These are phyloP conservation scores for Cunninghamia lanceolata DNA, from an alignment of 75 land plant genomes.

Conservation along the genomic window DNA sequence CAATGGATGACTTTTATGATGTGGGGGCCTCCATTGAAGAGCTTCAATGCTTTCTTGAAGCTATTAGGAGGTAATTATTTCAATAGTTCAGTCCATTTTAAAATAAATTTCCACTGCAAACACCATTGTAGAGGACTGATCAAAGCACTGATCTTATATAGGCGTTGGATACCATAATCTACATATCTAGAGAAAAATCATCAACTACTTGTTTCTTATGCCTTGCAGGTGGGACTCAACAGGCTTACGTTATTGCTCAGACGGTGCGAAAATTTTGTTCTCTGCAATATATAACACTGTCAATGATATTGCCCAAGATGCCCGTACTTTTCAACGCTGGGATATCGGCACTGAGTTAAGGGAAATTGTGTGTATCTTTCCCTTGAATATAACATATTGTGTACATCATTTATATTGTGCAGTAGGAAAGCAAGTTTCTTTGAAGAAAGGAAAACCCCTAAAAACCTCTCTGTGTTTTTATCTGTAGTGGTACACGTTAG, in stretches of 20 bases:
- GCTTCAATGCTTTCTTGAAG: conserved; percentile 37
- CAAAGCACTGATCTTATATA: neutral
- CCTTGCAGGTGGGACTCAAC: conserved; percentile 64
- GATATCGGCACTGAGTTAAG: conserved; percentile 44
- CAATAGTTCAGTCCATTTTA: neutral
- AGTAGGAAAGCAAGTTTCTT: neutral
- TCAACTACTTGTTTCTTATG: neutral
- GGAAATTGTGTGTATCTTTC: conserved; percentile 30
- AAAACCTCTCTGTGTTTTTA: no score
- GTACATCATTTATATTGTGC: neutral
- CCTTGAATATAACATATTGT: neutral
- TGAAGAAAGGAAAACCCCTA: no score
- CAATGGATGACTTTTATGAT: conserved; percentile 90
- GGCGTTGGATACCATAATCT: neutral
- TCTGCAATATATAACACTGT: conserved; percentile 58
- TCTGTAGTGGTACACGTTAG: no score
- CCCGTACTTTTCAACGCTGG: conserved; percentile 51
- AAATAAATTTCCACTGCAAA: neutral
- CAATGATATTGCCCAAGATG: conserved; percentile 46
- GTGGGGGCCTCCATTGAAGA: conserved; percentile 67
- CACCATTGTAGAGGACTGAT: no score
- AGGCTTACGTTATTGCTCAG: conserved; percentile 28
- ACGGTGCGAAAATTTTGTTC: conserved; percentile 53
- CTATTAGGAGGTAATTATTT: conserved; percentile 51
- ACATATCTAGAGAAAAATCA: neutral